These are phyloP conservation scores for Meira miltonrushii DNA, from an alignment of 1,284 basidiomycete genomes.

Conservation along the genomic window DNA sequence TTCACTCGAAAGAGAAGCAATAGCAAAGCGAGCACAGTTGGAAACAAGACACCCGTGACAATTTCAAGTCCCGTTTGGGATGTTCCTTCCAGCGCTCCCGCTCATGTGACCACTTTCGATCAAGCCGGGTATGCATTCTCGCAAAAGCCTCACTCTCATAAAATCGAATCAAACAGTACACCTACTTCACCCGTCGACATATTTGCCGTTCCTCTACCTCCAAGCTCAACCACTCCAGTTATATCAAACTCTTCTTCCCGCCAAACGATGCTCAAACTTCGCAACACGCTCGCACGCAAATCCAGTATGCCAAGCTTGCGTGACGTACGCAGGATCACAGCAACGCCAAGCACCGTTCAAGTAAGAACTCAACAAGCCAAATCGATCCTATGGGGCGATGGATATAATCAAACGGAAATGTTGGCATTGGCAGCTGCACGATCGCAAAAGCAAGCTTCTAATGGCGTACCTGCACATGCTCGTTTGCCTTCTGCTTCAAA, in stretches of 20 bases:
- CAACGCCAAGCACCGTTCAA: neutral
- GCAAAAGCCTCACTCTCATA: neutral
- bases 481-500: no score
- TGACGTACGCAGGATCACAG: neutral
- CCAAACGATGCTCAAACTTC: neutral
- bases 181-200: constrained; percentile 1
- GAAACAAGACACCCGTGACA: no score
- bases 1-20: neutral
- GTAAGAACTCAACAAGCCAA: no score
- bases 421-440: no score
- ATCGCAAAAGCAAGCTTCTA: no score
- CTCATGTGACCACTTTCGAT: no score
- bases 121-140: no score
- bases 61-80: constrained; percentile 3
- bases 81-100: neutral
- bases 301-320: constrained; percentile 13
- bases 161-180: neutral
- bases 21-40: neutral
- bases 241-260: neutral
- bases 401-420: no score
- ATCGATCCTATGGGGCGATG: no score
- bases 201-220: neutral
- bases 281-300: constrained; percentile 8
- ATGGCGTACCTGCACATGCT: no score
- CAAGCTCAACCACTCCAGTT: neutral